Evolutionary conservation across 83 land plant species (phyloP).

Genomic region (Isoetes engelmannii): DNA sequence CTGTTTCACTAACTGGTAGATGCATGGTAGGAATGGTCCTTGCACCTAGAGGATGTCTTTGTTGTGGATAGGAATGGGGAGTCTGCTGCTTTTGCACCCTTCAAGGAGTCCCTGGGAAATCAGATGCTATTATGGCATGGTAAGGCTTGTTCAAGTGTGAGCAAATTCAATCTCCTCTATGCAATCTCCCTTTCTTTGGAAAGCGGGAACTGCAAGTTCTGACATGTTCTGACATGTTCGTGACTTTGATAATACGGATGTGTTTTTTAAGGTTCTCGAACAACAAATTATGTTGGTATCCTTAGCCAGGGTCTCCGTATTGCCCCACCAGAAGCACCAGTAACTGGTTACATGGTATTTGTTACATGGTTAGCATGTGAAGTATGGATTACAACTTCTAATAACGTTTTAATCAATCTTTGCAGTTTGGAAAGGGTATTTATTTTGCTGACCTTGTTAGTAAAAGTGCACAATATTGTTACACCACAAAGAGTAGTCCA

Average conservation of each 20-base stretch:
- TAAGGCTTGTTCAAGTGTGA: slow-evolving; percentile 15
- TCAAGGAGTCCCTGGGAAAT: slow-evolving; percentile 52
- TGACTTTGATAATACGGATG: too few relatives aligned
- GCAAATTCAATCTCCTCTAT: background rate
- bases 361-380: background rate
- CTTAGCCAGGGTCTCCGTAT: slow-evolving; percentile 88
- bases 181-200: background rate
- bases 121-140: slow-evolving; percentile 98
- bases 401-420: background rate
- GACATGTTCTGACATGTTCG: background rate
- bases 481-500: slow-evolving; percentile 51
- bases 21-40: slow-evolving; percentile 50
- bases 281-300: slow-evolving; percentile 83
- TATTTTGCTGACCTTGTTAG: slow-evolving; percentile 97
- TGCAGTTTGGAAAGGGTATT: slow-evolving; percentile 88
- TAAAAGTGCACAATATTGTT: slow-evolving; percentile 97
- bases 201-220: background rate
- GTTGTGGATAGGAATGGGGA: slow-evolving; percentile 86
- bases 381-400: background rate
- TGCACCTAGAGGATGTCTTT: slow-evolving; percentile 77
- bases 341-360: slow-evolving; percentile 85
- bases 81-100: slow-evolving; percentile 50
- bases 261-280: slow-evolving; percentile 52
- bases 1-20: too few relatives aligned
- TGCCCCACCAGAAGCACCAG: slow-evolving; percentile 98